phyloP scores from a whole-genome alignment of 108 stramenopile genomes.

The Discostella pseudostelligera region DNA sequence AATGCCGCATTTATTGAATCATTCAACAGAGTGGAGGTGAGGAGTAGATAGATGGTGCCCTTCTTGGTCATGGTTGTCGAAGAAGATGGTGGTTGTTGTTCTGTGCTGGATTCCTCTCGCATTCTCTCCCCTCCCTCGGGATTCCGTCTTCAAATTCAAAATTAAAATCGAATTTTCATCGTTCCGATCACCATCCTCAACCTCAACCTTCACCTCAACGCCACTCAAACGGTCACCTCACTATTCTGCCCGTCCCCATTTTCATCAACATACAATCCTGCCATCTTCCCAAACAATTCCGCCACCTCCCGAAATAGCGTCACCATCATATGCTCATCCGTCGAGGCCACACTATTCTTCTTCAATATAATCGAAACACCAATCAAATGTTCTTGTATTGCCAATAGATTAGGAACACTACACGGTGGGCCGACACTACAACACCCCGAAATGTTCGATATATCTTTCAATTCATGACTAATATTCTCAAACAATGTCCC shows the following conservation, averaged over 20 bases:
- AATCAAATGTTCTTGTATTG: constrained; percentile 40
- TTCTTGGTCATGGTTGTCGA: not conserved
- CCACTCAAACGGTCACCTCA: constrained; percentile 43
- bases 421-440: constrained; percentile 42
- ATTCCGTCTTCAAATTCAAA: not conserved
- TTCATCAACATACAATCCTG: constrained; percentile 36
- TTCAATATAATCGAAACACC: constrained; percentile 43
- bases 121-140: not conserved
- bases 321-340: constrained; percentile 55
- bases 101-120: not conserved
- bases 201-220: too few relatives aligned
- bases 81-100: not conserved
- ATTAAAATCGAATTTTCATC: not conserved
- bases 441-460: constrained; percentile 45
- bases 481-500: constrained; percentile 42
- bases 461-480: constrained; percentile 39
- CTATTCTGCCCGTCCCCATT: constrained; percentile 30
- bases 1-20: not conserved
- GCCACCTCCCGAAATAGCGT: constrained; percentile 50
- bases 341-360: constrained; percentile 49
- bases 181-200: not conserved
- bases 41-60: not conserved
- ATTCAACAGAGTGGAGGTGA: not conserved
- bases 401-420: constrained; percentile 40
- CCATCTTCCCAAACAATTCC: constrained; percentile 51